A percentile compares a stretch with the other conserved stretches of the same genome.
These are phyloP conservation scores for Chrysopogon serrulatus DNA, from an alignment of 176 grass and related monocot species.

Conservation along the genomic window DNA sequence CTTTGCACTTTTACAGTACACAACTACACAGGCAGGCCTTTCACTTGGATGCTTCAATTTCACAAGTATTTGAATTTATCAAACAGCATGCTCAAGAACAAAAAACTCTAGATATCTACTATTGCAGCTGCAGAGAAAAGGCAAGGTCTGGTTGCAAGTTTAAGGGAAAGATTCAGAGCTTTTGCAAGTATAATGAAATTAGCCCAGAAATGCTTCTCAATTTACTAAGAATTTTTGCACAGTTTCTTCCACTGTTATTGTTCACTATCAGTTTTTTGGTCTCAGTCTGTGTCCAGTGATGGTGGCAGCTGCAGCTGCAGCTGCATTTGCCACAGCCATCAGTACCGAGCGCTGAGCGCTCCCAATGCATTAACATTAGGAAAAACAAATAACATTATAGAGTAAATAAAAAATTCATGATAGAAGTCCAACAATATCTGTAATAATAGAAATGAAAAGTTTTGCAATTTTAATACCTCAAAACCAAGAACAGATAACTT, in stretches of 20 bases:
- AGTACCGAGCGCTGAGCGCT: background rate
- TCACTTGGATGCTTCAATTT: background rate
- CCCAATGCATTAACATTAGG: background rate
- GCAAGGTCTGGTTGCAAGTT: background rate
- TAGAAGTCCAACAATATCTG: background rate
- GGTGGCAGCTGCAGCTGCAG: background rate
- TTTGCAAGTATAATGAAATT: background rate
- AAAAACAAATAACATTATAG: background rate
- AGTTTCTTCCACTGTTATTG: background rate
- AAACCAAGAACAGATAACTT: conserved; percentile 87
- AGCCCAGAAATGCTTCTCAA: background rate
- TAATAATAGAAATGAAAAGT: conserved; percentile 5
- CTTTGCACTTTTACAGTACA: background rate
- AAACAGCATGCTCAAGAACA: background rate
- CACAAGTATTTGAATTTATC: background rate
- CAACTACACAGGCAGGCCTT: background rate
- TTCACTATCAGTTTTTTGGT: background rate
- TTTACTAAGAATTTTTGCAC: background rate
- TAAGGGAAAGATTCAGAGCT: background rate
- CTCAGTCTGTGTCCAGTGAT: background rate
- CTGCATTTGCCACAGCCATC: background rate
- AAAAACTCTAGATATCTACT: background rate
- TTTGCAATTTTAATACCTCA: conserved; percentile 58
- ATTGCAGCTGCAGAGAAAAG: background rate
- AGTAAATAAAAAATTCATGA: conserved; percentile 7